Base-by-base conservation (phyloP, 192 early-diverging fungal genomes). In the Coemansia erecta region DNA sequence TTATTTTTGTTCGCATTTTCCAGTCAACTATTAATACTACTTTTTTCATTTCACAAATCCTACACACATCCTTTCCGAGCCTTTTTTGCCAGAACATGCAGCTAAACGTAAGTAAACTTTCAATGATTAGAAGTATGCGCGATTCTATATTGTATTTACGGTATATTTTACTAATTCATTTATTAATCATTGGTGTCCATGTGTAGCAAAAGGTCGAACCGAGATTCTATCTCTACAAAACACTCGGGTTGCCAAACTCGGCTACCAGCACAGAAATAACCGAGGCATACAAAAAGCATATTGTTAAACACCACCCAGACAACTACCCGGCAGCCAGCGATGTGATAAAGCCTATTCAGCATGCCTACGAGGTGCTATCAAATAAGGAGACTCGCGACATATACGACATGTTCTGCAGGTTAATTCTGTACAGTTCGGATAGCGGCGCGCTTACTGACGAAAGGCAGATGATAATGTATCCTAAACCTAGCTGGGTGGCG, bases 241-340 rank as follows among this genome's bases (percentile, higher is more conserved):
- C 53, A 37, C 66, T 68, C 15, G 66, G 66, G 10, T 12, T 68
- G 39, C 0, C 31, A 8, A 68, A 68, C 44, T 35, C 43, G 21
- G 66, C 66, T 10, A 51, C 66, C 41, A 57, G 49, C 53, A 21
- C 39, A 43, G 59, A 60, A 17, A 56, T 68, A 43, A 61, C 40
- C 15, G 66, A 68, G 31, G 66, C 59, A 2, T 68, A 68, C 41
- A 68, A 68, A 52, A 53, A 54, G 41, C 59, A 46, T 12, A 56
- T 68, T 43, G 53, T 55, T 13, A 68, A 68, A 41, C 66, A 68
- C 31, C 59, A 68, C 35, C 66, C 66, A 1, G 66, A 68, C 59
- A 68, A 68, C 44, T 68, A 61, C 24, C 59, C 66, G 11, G 59
- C 53, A 4, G 66, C 66, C 47, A 68, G 66, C 59, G 66, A 68